Evolutionary conservation across 192 early-diverging fungal genomes (phyloP).

Genomic region (Backusella tarrabulga): DNA sequence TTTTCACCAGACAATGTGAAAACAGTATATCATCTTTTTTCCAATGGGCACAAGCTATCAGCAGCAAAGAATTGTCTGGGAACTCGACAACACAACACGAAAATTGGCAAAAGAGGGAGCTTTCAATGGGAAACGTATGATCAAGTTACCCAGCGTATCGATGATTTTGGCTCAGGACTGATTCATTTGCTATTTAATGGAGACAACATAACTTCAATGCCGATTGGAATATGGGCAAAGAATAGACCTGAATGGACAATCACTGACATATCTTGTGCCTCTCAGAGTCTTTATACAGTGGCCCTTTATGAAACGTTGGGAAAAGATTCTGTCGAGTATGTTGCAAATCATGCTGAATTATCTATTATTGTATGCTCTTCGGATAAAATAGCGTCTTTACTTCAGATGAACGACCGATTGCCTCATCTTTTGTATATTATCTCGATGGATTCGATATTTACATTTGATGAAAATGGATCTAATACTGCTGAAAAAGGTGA

Average conservation of each 20-base stretch:
- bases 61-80: slow-evolving; percentile 60
- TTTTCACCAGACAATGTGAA: not conserved
- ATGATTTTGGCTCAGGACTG: slow-evolving; percentile 68
- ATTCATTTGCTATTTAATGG: slow-evolving; percentile 51
- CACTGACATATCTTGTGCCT: slow-evolving; percentile 60
- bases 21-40: not conserved
- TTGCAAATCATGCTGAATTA: slow-evolving; percentile 82
- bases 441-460: slow-evolving; percentile 68
- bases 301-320: slow-evolving; percentile 91
- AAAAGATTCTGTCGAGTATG: slow-evolving; percentile 76
- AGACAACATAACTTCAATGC: not conserved
- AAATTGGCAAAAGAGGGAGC: slow-evolving; percentile 57
- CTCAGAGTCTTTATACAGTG: slow-evolving; percentile 65
- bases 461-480: slow-evolving; percentile 25
- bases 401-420: slow-evolving; percentile 56
- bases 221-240: slow-evolving; percentile 68
- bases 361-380: slow-evolving; percentile 60
- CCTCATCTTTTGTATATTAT: slow-evolving; percentile 69
- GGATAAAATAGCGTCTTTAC: slow-evolving; percentile 43
- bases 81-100: slow-evolving; percentile 52
- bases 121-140: slow-evolving; percentile 73
- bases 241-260: slow-evolving; percentile 80
- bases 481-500: slow-evolving; percentile 60
- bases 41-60: slow-evolving; percentile 16
- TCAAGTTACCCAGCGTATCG: slow-evolving; percentile 55